These are phyloP conservation scores for Brassica juncea DNA, from an alignment of 345 rosid genomes.

Conservation along the genomic window DNA sequence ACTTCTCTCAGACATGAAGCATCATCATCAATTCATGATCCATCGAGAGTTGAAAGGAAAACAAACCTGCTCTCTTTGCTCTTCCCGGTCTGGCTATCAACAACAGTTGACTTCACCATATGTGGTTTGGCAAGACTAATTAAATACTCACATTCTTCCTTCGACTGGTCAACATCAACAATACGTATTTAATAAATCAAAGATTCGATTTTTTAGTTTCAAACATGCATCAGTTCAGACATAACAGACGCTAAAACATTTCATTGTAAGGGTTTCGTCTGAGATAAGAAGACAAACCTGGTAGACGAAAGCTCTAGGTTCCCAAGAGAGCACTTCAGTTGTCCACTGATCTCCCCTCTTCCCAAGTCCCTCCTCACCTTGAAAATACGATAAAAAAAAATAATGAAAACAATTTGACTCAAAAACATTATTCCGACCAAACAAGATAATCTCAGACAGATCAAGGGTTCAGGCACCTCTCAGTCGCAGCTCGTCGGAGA, in stretches of 20 bases:
- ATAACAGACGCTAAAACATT: not conserved
- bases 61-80: slow-evolving; percentile 85
- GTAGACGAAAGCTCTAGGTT: slow-evolving; percentile 82
- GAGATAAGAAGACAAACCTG: slow-evolving; percentile 56
- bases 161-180: slow-evolving; percentile 52
- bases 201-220: not conserved
- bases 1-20: not conserved
- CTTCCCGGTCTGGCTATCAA: slow-evolving; percentile 76
- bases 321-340: slow-evolving; percentile 89
- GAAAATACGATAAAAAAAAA: too few species aligned
- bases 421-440: too few species aligned
- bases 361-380: slow-evolving; percentile 43
- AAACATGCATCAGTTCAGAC: not conserved
- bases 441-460: too few species aligned
- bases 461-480: slow-evolving; percentile 9
- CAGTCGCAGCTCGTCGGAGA: slow-evolving; percentile 51
- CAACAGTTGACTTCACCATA: slow-evolving; percentile 84
- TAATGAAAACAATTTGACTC: too few species aligned
- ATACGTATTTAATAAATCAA: not conserved
- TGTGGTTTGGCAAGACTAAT: slow-evolving; percentile 81
- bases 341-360: slow-evolving; percentile 80
- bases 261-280: too few species aligned
- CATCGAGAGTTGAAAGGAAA: not conserved
- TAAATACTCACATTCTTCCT: slow-evolving; percentile 83
- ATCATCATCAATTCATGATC: not conserved